Evolutionary conservation across 2,329 filamentous ascomycete genomes (phyloP).

Genomic region (Knoxdaviesia capensis): DNA sequence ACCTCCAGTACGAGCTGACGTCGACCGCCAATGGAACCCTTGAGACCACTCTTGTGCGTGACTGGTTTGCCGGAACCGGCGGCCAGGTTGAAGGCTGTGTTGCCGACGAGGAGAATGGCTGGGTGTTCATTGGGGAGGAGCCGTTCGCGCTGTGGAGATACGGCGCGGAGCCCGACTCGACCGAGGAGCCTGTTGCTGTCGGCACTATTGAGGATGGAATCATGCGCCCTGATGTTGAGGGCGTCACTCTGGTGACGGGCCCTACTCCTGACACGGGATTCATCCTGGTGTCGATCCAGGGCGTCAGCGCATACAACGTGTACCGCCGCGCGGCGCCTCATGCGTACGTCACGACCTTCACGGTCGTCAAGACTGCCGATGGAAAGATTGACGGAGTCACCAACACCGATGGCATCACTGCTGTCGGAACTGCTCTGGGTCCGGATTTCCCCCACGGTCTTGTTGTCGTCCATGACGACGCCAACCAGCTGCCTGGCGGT

Average conservation of each 20-base stretch:
- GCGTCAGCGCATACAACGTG: slow-evolving; percentile 29
- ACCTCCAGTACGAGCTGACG: slow-evolving; percentile 30
- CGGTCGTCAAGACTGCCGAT: slow-evolving; percentile 19
- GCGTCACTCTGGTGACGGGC: slow-evolving; percentile 28
- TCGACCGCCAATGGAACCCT: slow-evolving; percentile 19
- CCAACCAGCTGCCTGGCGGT: slow-evolving; percentile 25
- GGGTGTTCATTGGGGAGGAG: slow-evolving; percentile 30
- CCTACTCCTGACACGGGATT: slow-evolving; percentile 21
- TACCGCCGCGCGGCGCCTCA: slow-evolving; percentile 27
- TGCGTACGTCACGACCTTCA: slow-evolving; percentile 26
- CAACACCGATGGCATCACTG: slow-evolving; percentile 31
- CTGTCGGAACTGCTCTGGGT: slow-evolving; percentile 22
- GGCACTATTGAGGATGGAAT: slow-evolving; percentile 24
- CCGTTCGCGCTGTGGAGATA: slow-evolving; percentile 30
- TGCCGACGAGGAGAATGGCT: slow-evolving; percentile 27
- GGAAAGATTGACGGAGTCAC: slow-evolving; percentile 26
- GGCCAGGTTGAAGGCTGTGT: slow-evolving; percentile 35
- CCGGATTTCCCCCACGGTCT: slow-evolving; percentile 20
- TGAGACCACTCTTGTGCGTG: slow-evolving; percentile 24
- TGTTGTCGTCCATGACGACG: slow-evolving; percentile 31
- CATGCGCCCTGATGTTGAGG: slow-evolving; percentile 32
- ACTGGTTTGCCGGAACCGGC: slow-evolving; percentile 27
- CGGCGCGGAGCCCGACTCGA: slow-evolving; percentile 24
- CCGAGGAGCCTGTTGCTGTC: slow-evolving; percentile 13
- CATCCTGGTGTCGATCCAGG: slow-evolving; percentile 30